Conservation (phyloP, 2,329 filamentous ascomycete species). For the Fusarium sp. region DNA sequence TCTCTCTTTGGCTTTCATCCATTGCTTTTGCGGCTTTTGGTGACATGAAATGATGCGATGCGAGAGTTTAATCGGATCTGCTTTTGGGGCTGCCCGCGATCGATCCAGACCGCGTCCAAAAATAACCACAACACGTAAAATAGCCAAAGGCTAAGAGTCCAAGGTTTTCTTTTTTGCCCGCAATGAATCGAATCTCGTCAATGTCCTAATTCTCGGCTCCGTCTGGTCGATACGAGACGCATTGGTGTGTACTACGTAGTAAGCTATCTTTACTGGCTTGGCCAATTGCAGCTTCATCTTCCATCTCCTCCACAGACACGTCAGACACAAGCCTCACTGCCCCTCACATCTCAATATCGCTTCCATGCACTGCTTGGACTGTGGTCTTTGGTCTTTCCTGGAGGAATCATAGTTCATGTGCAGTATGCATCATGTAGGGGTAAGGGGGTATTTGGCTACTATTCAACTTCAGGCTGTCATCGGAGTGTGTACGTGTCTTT, state of each 20-base stretch:
- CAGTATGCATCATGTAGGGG: slow-evolving; percentile 16
- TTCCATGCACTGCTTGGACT: slow-evolving; percentile 28
- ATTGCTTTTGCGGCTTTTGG: not conserved
- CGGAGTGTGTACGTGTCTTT: slow-evolving; percentile 3
- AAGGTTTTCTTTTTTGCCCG: slow-evolving; percentile 8
- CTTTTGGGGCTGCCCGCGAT: slow-evolving; percentile 16
- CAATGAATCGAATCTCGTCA: not conserved
- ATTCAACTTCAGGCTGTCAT: not conserved
- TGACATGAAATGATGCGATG: slow-evolving; percentile 12
- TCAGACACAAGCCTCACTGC: slow-evolving; percentile 36
- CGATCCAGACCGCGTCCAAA: slow-evolving; percentile 38
- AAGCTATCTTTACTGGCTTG: slow-evolving; percentile 9
- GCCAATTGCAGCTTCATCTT: slow-evolving; percentile 26
- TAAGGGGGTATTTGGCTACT: slow-evolving; percentile 16
- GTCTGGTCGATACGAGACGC: slow-evolving; percentile 10
- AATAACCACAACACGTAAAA: slow-evolving; percentile 7
- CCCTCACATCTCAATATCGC: slow-evolving; percentile 35
- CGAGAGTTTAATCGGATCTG: slow-evolving; percentile 31
- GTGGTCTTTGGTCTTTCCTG: slow-evolving; percentile 3
- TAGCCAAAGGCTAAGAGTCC: not conserved
- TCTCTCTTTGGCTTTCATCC: not conserved
- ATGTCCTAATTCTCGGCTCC: slow-evolving; percentile 4
- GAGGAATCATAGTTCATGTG: slow-evolving; percentile 8
- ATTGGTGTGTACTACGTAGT: slow-evolving; percentile 4
- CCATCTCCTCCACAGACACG: slow-evolving; percentile 32